phyloP scores from a whole-genome alignment of 2,329 filamentous ascomycete species.

The Lachnellula suecica region DNA sequence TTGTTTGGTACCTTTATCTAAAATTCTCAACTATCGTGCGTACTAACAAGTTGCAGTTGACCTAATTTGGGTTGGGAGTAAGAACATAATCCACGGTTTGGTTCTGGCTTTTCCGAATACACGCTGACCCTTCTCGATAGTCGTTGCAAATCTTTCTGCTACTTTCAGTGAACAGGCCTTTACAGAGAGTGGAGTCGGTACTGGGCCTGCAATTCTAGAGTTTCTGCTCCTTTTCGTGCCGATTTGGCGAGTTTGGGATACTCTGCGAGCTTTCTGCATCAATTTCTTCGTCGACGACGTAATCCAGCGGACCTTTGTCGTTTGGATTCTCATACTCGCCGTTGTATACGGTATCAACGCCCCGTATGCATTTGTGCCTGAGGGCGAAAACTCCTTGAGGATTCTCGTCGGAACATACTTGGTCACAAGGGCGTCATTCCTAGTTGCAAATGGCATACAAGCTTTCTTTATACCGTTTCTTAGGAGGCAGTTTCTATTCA shows the following conservation, averaged over 20 bases:
- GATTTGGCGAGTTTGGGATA: conserved; percentile 19
- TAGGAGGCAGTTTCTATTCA: conserved; percentile 11
- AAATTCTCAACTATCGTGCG: no score
- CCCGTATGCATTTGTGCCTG: conserved; percentile 11
- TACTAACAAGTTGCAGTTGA: no score
- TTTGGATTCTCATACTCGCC: conserved; percentile 19
- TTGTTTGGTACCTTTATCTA: no score
- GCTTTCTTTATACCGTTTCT: conserved; percentile 13
- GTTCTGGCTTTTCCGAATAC: background rate
- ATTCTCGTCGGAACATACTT: conserved; percentile 19
- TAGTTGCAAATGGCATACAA: conserved; percentile 6
- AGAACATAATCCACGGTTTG: background rate
- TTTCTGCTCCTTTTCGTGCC: conserved; percentile 20
- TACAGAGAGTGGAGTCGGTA: background rate
- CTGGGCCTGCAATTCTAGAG: conserved; percentile 11
- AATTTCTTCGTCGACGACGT: conserved; percentile 19
- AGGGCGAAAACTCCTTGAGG: conserved; percentile 7
- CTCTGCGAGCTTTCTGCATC: conserved; percentile 12
- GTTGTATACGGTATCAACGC: conserved; percentile 21
- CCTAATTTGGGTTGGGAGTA: conserved; percentile 19
- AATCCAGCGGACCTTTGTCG: conserved; percentile 15
- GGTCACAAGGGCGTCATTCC: conserved; percentile 11
- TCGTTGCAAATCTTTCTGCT: conserved; percentile 17
- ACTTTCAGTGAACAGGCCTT: conserved; percentile 16
- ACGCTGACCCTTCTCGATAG: background rate